Evolutionary conservation across 2,329 filamentous ascomycete species (phyloP).

Genomic region (Curvularia sp.): DNA sequence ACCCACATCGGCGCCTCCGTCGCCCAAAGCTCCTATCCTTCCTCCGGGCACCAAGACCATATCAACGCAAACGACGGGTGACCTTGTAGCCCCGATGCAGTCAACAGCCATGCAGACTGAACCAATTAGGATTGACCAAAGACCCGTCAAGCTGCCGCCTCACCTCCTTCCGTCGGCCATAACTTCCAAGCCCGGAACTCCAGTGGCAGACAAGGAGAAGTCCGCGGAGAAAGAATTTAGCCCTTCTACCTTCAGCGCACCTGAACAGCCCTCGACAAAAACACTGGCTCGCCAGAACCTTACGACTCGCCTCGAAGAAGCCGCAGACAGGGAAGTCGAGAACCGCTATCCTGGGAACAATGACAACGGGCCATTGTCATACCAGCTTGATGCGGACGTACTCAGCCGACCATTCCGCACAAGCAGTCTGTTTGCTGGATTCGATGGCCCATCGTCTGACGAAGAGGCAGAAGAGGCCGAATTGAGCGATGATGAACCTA

Average conservation of each 20-base stretch:
- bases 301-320: constrained; percentile 38
- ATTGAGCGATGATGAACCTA: constrained; percentile 68
- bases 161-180: constrained; percentile 83
- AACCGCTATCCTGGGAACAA: constrained; percentile 81
- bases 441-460: constrained; percentile 69
- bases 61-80: constrained; percentile 76
- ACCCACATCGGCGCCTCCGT: constrained; percentile 78
- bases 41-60: constrained; percentile 82
- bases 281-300: constrained; percentile 41
- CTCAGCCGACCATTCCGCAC: constrained; percentile 72
- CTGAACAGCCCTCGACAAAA: constrained; percentile 24
- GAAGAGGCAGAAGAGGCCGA: constrained; percentile 66
- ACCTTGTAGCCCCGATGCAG: constrained; percentile 55
- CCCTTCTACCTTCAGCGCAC: constrained; percentile 17
- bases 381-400: constrained; percentile 64
- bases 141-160: constrained; percentile 74
- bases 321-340: constrained; percentile 51
- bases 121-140: constrained; percentile 82
- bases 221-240: constrained; percentile 26
- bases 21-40: constrained; percentile 77
- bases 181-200: constrained; percentile 58
- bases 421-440: constrained; percentile 86
- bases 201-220: constrained; percentile 31
- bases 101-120: constrained; percentile 82
- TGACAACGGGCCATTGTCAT: constrained; percentile 75